Evolutionary conservation across 495 filamentous ascomycete species (phyloP), one percentile per base, ranked within the genome.

Genomic region (Rostrohypoxylon terebratum): DNA sequence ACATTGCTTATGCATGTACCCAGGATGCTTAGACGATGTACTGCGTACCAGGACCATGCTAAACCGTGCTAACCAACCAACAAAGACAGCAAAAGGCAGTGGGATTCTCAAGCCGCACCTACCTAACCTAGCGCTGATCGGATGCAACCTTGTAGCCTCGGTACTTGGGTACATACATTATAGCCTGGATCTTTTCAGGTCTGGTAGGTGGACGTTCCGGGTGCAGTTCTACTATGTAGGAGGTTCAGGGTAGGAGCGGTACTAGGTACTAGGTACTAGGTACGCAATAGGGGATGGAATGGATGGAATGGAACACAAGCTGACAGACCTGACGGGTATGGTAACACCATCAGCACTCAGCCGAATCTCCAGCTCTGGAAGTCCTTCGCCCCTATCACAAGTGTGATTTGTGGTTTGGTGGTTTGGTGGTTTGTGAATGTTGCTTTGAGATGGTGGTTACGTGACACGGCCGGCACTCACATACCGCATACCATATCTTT

Each of bases 371-470:
- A 69, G 67, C 60, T 18, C 44, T 18, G 54, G 44, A 40, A 40
- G 20, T 59, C 36, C 28, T 1, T 25, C 40, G n/a, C 14, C 34
- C 55, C 36, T 25, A 59, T 59, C 48, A 59, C 34, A 59, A 59
- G 28, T 40, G 10, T 48, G 45, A 40, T 65, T 11, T 16, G 53
- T 28, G 28, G 6, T 28, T 5, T 40, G 4, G 4, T 48, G 45
- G 25, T 65, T 20, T 16, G 53, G 10, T 48, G 45, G 25, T 65
- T 20, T 16, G 44, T 51, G 61, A 66, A 71, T 53, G 63, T 67
- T 63, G 65, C 65, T 73, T 73, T 14, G 44, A 48, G 20, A 38
- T 23, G 57, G 60, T 72, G 42, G 70, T 72, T 72, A 72, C 70
- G 71, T 73, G 71, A 69, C 71, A 69, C 64, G 45, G 4, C 55